phyloP scores from a whole-genome alignment of 1,284 basidiomycete genomes.

The Naganishia cerealis region DNA sequence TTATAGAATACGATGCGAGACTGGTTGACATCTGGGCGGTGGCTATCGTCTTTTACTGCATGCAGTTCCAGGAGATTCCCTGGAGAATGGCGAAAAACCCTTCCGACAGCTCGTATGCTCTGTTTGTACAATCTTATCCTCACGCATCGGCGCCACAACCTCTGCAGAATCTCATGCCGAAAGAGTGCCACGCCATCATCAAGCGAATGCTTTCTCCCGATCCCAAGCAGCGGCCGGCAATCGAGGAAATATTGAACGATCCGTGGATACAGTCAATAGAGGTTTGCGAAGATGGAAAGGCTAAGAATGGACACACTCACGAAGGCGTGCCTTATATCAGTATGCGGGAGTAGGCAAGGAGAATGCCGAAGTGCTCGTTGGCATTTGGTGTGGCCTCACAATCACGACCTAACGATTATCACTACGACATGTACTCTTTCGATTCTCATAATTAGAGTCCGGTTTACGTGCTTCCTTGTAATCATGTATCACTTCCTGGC shows the following conservation, averaged over 20 bases:
- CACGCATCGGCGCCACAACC: conserved; percentile 49
- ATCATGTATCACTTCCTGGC: background rate
- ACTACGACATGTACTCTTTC: conserved; percentile 4
- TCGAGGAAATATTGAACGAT: conserved; percentile 82
- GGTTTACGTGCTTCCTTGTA: background rate
- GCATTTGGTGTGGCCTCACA: background rate
- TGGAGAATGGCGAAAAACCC: conserved; percentile 87
- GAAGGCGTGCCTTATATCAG: conserved; percentile 30
- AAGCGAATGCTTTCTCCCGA: conserved; percentile 96
- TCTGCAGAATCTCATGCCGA: conserved; percentile 81
- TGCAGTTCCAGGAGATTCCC: conserved; percentile 93
- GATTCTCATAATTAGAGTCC: background rate
- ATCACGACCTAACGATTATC: background rate
- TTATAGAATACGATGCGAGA: conserved; percentile 88
- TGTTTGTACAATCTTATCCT: conserved; percentile 71
- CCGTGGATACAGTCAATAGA: conserved; percentile 79
- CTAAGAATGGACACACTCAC: conserved; percentile 46
- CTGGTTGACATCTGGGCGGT: conserved; percentile 94
- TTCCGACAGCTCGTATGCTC: conserved; percentile 76
- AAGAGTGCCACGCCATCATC: conserved; percentile 78
- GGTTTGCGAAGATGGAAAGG: conserved; percentile 50
- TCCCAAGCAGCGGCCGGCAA: conserved; percentile 72
- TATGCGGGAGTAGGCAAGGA: conserved; percentile 22
- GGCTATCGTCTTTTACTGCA: conserved; percentile 95
- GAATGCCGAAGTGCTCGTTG: background rate